Percentiles rank a stretch among this genome's conserved stretches.
phyloP scores from a whole-genome alignment of 176 grass and related monocot species.

The Oryza officinalis region DNA sequence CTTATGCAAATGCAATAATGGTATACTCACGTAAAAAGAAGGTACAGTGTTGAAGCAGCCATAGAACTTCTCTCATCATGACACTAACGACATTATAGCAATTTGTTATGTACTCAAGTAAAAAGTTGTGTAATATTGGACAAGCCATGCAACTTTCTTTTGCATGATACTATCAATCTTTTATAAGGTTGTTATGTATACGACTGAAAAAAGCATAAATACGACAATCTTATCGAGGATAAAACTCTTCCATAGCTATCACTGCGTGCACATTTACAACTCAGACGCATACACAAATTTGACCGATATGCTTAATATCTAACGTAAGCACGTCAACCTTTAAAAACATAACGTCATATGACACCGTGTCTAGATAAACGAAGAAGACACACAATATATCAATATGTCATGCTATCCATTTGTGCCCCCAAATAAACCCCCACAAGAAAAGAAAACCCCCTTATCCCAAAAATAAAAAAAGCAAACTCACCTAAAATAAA shows the following conservation, averaged over 20 bases:
- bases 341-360: not conserved
- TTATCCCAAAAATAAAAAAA: not conserved
- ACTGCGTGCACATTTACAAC: not conserved
- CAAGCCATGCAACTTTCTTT: too few relatives aligned
- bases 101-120: not conserved
- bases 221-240: not conserved
- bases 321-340: not conserved
- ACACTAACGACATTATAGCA: not conserved
- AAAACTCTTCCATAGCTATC: not conserved
- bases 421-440: not conserved
- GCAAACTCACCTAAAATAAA: not conserved
- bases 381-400: not conserved
- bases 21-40: not conserved
- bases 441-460: not conserved
- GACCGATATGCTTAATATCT: too few relatives aligned
- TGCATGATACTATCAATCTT: too few relatives aligned
- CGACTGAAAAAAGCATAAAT: not conserved
- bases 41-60: not conserved
- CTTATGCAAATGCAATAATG: not conserved
- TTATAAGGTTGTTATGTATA: not conserved
- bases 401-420: not conserved
- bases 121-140: too few relatives aligned
- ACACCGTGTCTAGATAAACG: too few relatives aligned
- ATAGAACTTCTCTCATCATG: not conserved
- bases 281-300: not conserved